These are phyloP conservation scores for Monosporascus sp. DNA, from an alignment of 2,329 filamentous ascomycete species.

Conservation along the genomic window DNA sequence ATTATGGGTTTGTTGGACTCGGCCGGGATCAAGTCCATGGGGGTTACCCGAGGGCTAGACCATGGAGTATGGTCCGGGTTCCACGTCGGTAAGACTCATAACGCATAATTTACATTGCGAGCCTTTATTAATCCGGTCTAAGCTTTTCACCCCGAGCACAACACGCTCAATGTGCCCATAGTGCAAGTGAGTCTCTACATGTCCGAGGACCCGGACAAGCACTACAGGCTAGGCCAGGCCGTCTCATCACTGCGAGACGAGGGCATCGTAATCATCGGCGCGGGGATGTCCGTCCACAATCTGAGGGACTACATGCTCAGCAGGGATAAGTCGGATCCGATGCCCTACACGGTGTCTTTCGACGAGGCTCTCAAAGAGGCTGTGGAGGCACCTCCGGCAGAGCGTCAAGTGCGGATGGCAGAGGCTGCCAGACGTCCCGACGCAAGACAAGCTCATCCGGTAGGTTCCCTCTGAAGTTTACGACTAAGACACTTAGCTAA, in stretches of 20 bases:
- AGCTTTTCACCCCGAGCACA: slow-evolving; percentile 57
- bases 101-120: background rate
- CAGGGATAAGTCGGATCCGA: slow-evolving; percentile 36
- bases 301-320: slow-evolving; percentile 48
- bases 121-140: background rate
- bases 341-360: slow-evolving; percentile 58
- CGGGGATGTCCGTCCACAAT: slow-evolving; percentile 73
- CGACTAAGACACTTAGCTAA: slow-evolving; percentile 1
- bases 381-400: slow-evolving; percentile 38
- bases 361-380: slow-evolving; percentile 64
- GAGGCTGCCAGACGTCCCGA: slow-evolving; percentile 35
- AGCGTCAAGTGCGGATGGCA: slow-evolving; percentile 35
- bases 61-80: slow-evolving; percentile 73
- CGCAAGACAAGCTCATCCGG: slow-evolving; percentile 41
- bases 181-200: slow-evolving; percentile 68
- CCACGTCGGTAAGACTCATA: slow-evolving; percentile 32
- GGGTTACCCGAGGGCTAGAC: slow-evolving; percentile 60
- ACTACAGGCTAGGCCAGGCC: slow-evolving; percentile 63
- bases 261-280: slow-evolving; percentile 61
- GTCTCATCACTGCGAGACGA: slow-evolving; percentile 61
- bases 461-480: slow-evolving; percentile 8
- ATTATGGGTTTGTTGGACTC: slow-evolving; percentile 50
- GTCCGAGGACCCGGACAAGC: slow-evolving; percentile 57
- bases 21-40: slow-evolving; percentile 54
- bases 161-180: slow-evolving; percentile 60